These are phyloP conservation scores for Neospermospora avenae DNA, from an alignment of 2,329 filamentous ascomycete genomes.

Conservation along the genomic window DNA sequence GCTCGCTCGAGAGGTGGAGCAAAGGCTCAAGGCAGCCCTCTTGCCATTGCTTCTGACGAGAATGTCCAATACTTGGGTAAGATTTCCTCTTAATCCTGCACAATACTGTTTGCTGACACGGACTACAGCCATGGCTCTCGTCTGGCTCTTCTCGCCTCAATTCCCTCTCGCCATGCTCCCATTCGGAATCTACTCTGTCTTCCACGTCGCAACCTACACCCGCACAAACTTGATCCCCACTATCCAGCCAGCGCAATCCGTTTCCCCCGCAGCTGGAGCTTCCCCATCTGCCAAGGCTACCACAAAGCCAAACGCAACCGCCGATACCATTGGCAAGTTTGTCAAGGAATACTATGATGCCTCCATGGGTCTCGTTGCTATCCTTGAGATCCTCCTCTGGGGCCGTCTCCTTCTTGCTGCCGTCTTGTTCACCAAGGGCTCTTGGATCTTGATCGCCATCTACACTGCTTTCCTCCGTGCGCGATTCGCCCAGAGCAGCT, in stretches of 20 bases:
- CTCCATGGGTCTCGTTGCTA: constrained; percentile 90
- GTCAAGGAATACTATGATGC: constrained; percentile 98
- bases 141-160: constrained; percentile 92
- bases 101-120: constrained; percentile 20
- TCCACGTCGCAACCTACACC: constrained; percentile 96
- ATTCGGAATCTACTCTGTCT: constrained; percentile 95
- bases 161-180: constrained; percentile 87
- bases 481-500: constrained; percentile 83
- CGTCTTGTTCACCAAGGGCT: constrained; percentile 83
- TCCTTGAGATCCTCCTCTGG: constrained; percentile 85
- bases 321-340: constrained; percentile 84
- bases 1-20: constrained; percentile 74
- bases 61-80: constrained; percentile 96
- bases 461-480: constrained; percentile 94
- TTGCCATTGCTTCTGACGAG: constrained; percentile 78
- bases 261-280: constrained; percentile 51
- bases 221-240: constrained; percentile 91
- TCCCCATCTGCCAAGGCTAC: constrained; percentile 57
- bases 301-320: constrained; percentile 51
- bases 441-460: constrained; percentile 80
- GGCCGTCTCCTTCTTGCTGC: constrained; percentile 77
- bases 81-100: constrained; percentile 36
- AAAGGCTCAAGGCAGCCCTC: constrained; percentile 51
- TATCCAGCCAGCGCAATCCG: constrained; percentile 63
- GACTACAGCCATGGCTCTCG: constrained; percentile 74